phyloP scores from a whole-genome alignment of 768 basidiomycete species.

The Kondoa malvinella region DNA sequence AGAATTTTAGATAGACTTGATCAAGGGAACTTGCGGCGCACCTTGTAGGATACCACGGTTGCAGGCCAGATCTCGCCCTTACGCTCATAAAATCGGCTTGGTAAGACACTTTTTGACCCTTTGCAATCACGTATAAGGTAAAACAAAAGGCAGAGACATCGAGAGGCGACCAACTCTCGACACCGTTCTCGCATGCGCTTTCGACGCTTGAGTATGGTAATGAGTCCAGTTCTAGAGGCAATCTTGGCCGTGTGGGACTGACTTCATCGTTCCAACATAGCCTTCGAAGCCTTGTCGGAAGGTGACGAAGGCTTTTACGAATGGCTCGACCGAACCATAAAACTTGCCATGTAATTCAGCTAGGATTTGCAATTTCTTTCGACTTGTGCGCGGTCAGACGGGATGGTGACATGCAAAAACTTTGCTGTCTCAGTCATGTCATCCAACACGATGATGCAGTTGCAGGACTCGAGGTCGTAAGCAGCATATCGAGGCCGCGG shows the following conservation, averaged over 20 bases:
- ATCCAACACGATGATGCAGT: neutral
- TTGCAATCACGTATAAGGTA: too few species aligned
- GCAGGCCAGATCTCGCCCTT: constrained; percentile 1
- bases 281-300: too few species aligned
- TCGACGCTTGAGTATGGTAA: too few species aligned
- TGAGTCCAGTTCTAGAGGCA: too few species aligned
- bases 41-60: neutral
- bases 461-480: constrained; percentile 1
- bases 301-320: neutral
- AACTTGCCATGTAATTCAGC: constrained; percentile 1
- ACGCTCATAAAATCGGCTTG: neutral
- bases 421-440: neutral
- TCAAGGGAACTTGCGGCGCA: neutral
- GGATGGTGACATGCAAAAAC: neutral
- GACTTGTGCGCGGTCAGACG: neutral
- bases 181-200: neutral
- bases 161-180: too few species aligned
- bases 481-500: neutral
- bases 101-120: neutral
- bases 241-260: too few species aligned
- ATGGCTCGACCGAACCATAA: neutral
- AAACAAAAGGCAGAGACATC: too few species aligned
- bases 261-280: too few species aligned
- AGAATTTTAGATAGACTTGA: too few species aligned
- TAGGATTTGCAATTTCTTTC: neutral